Evolutionary conservation across 441 rosid genomes (phyloP), one percentile per base, ranked within the genome.

Genomic region (Breynia disticha): DNA sequence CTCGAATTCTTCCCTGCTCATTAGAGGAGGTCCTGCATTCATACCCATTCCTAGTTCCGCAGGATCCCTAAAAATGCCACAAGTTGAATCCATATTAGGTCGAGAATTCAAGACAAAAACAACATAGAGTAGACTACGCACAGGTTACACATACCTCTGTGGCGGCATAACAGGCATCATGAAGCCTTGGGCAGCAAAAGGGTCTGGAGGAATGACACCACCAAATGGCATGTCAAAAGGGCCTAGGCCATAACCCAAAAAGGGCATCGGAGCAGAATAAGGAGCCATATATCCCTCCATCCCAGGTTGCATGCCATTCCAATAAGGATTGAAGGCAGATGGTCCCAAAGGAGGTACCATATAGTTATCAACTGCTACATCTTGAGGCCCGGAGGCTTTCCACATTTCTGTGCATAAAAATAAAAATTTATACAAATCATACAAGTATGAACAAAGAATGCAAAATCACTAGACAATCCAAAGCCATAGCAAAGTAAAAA

Each of bases 1-100:
- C 73, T 86, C 93, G 47, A 80, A 80, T 74, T 93, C 95, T 61
- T 86, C 96, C 66, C 97, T 79, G 67, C 97, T 82, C 99, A 86
- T 76, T 61, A 83, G 74, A 21, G 89, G 84, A 60, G 85, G 86
- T 21, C 76, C 79, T 45, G 65, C 71, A 74, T 82, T 81, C 88
- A 81, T 82, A 38, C 94, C 90, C 83, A 81, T 86, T 20, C 91
- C 94, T 52, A 80, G 78, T 16, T 76, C 86, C 11, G 90, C 83
- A 18, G 83, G 84, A 78, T 87, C 94, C 86, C 99, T 93, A 54
- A 39, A 67, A 55, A 47, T 57, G 22, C 18, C 12, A 47, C 56
- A 39, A 57, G 46, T 55, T 7, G 16, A 38, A 46, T 43, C 46
- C 13, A 10, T 21, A 16, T 56, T 48, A 20, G 19, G 16, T 45